Conservation (phyloP, 768 basidiomycete species). For the Lenzites betulinus region DNA sequence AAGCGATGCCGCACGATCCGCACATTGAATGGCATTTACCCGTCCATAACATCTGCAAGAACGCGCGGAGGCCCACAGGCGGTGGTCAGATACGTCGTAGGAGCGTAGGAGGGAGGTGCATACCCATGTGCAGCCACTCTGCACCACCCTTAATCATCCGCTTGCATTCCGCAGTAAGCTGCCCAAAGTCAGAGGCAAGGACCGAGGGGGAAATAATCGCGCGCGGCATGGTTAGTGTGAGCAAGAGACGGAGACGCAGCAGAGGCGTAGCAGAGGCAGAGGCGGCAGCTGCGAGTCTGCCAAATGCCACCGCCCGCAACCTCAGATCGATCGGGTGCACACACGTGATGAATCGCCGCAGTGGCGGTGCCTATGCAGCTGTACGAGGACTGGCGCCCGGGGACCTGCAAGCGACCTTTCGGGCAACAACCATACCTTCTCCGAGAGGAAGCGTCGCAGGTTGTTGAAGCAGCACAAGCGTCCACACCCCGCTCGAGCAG, state of each 20-base stretch:
- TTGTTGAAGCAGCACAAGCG: no score
- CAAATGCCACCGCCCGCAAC: not conserved
- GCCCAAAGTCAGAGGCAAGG: slow-evolving; percentile 95
- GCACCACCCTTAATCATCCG: slow-evolving; percentile 95
- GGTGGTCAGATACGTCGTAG: not conserved
- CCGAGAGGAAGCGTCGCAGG: no score
- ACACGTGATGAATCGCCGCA: no score
- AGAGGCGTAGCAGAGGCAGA: no score
- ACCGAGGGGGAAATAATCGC: slow-evolving; percentile 97
- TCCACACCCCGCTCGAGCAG: no score
- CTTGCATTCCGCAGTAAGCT: slow-evolving; percentile 92
- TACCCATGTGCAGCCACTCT: slow-evolving; percentile 99
- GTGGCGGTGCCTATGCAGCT: slow-evolving; percentile 1
- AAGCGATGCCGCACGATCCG: not conserved
- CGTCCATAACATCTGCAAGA: slow-evolving; percentile 91
- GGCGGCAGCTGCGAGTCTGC: not conserved
- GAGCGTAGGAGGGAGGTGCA: slow-evolving; percentile 19
- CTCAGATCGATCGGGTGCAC: slow-evolving; percentile 9
- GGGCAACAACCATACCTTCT: no score
- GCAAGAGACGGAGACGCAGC: not conserved
- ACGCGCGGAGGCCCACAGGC: not conserved
- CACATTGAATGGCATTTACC: slow-evolving; percentile 47
- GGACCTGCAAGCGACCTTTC: no score
- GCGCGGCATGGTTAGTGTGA: slow-evolving; percentile 59
- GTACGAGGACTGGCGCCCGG: no score